phyloP scores from a whole-genome alignment of 108 stramenopile genomes.

The Pelagomonas calceolata region DNA sequence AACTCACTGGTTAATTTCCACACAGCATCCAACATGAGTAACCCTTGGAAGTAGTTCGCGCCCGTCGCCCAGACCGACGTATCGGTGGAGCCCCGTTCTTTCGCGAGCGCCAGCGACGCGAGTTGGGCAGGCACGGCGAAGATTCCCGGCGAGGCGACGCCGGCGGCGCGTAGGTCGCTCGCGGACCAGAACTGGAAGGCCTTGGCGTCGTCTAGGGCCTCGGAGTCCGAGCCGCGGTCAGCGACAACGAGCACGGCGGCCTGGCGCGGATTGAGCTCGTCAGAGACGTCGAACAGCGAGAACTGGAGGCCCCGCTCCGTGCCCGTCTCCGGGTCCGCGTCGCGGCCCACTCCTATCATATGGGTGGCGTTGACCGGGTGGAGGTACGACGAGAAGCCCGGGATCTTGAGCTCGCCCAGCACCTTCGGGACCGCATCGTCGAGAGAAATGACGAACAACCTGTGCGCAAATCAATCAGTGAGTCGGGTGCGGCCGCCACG shows the following conservation, averaged over 20 bases:
- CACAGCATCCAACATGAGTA: background rate
- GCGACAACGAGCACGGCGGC: background rate
- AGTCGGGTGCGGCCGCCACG: too few relatives aligned
- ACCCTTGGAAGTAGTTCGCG: background rate
- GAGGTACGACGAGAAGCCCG: background rate
- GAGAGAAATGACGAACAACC: too few relatives aligned
- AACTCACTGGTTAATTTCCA: too few relatives aligned
- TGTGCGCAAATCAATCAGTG: too few relatives aligned
- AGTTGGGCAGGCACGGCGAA: background rate
- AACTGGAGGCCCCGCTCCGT: background rate
- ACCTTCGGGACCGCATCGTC: background rate
- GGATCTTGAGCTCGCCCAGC: background rate
- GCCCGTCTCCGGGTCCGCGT: background rate
- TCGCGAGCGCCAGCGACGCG: background rate
- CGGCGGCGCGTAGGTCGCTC: background rate
- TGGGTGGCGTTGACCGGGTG: background rate
- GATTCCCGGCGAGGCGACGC: background rate
- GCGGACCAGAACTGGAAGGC: background rate
- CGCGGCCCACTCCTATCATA: background rate
- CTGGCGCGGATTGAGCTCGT: background rate
- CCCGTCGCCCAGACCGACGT: background rate
- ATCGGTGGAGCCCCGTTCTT: too few relatives aligned
- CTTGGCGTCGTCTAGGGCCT: background rate
- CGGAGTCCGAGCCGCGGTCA: background rate
- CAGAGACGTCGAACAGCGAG: background rate